Conservation (phyloP, 2,329 filamentous ascomycete genomes). For the Nemania serpens region DNA sequence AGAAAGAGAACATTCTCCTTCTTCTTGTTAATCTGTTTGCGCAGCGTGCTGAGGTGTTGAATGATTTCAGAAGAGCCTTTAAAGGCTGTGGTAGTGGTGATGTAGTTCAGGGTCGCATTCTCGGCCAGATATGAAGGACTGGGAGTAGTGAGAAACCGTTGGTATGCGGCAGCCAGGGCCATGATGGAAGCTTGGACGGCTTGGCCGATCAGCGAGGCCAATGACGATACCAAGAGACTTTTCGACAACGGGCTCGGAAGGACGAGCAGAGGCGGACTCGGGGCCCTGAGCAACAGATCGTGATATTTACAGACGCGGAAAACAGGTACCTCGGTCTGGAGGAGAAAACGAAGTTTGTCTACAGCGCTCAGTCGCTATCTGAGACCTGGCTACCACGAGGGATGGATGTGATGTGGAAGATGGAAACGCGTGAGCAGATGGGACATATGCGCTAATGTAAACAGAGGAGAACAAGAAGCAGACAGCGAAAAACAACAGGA, state of each 20-base stretch:
- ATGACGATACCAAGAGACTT: conserved; percentile 7
- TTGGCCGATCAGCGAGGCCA: not conserved
- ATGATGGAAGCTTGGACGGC: conserved; percentile 41
- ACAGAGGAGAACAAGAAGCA: conserved; percentile 17
- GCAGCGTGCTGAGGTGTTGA: conserved; percentile 76
- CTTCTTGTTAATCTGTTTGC: conserved; percentile 80
- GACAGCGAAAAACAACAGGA: conserved; percentile 8
- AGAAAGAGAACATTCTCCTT: conserved; percentile 75
- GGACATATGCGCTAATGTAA: conserved; percentile 8
- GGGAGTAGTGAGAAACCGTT: conserved; percentile 72
- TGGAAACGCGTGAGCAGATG: conserved; percentile 7
- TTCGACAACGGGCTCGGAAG: not conserved
- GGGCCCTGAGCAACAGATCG: not conserved
- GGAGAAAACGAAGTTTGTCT: conserved; percentile 10
- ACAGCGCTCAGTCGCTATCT: conserved; percentile 1
- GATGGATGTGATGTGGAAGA: not conserved
- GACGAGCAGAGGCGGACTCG: not conserved
- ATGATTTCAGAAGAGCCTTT: conserved; percentile 74
- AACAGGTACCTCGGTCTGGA: not conserved
- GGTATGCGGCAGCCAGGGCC: conserved; percentile 63
- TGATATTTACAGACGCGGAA: conserved; percentile 9
- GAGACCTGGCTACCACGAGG: not conserved
- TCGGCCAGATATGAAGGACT: conserved; percentile 65
- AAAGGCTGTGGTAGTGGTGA: conserved; percentile 82
- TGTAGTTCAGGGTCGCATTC: conserved; percentile 79